A percentile compares a stretch with the other conserved stretches of the same genome.
These are phyloP conservation scores for Pythium rishiriense DNA, from an alignment of 352 stramenopile species.

Conservation along the genomic window DNA sequence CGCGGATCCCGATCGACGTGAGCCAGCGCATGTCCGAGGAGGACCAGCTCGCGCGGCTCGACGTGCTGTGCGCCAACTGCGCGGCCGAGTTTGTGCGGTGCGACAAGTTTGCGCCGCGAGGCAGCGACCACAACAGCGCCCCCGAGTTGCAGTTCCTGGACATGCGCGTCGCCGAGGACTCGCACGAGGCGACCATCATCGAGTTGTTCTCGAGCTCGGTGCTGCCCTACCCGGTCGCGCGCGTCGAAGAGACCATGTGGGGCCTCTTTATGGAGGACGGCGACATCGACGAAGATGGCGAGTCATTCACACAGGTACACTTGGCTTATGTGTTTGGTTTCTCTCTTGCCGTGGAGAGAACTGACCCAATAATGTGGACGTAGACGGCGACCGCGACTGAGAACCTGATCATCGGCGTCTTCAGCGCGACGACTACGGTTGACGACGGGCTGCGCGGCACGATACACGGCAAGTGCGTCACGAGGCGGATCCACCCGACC, in stretches of 20 bases:
- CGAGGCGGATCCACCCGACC: not conserved
- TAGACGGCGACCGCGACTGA: conserved; percentile 1
- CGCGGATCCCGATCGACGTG: conserved; percentile 5
- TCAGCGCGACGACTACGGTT: conserved; percentile 3
- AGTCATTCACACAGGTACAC: conserved; percentile 8
- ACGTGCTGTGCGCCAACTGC: not conserved
- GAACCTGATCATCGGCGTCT: conserved; percentile 13
- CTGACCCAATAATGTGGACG: too few relatives aligned
- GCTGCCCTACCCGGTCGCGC: not conserved
- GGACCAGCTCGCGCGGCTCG: conserved; percentile 4
- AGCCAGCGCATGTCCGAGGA: conserved; percentile 11
- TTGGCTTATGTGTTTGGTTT: too few relatives aligned
- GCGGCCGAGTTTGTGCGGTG: not conserved
- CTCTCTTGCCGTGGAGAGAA: too few relatives aligned
- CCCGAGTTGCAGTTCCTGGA: conserved; percentile 18
- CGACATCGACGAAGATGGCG: not conserved
- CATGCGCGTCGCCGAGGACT: not conserved
- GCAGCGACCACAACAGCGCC: not conserved
- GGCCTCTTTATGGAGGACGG: conserved; percentile 1
- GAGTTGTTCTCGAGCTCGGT: conserved; percentile 8
- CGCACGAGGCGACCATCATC: not conserved
- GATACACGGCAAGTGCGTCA: conserved; percentile 13
- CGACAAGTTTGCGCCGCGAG: not conserved
- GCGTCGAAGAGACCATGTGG: conserved; percentile 7
- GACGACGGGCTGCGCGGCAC: not conserved